A percentile compares a stretch with the other conserved stretches of the same genome.
phyloP scores from a whole-genome alignment of 306 rosid genomes.

The Pyrus pyrifolia region DNA sequence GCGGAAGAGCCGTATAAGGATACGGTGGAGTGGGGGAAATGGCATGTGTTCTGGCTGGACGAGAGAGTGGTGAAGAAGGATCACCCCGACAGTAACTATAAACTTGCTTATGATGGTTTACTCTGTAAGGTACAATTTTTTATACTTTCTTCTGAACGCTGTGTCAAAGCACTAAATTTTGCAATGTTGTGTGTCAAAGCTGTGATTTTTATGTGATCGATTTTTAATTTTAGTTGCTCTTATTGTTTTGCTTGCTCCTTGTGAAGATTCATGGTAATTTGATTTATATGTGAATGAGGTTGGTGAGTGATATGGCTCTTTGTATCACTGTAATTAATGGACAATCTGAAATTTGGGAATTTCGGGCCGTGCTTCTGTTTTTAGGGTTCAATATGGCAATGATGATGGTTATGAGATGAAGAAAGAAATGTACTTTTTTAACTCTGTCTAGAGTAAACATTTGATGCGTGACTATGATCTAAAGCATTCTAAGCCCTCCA shows the following conservation, averaged over 20 bases:
- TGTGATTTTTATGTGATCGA: not conserved
- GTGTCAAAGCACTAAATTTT: not conserved
- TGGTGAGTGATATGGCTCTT: no score
- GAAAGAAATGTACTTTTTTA: not conserved
- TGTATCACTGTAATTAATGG: no score
- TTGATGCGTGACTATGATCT: not conserved
- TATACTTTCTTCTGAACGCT: not conserved
- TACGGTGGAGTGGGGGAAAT: constrained; percentile 62
- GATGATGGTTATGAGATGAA: not conserved
- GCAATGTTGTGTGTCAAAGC: not conserved
- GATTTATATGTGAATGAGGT: not conserved
- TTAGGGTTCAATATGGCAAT: not conserved
- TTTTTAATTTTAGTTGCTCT: not conserved
- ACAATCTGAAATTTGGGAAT: not conserved
- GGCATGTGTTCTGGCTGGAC: constrained; percentile 85
- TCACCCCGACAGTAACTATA: constrained; percentile 80
- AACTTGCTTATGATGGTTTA: constrained; percentile 71
- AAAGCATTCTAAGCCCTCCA: not conserved
- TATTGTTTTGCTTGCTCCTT: not conserved
- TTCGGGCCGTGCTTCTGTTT: not conserved
- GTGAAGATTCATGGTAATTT: not conserved
- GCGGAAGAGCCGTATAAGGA: constrained; percentile 55
- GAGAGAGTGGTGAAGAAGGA: constrained; percentile 81
- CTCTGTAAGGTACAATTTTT: constrained; percentile 54
- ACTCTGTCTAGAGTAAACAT: not conserved